Evolutionary conservation across 2,329 filamentous ascomycete species (phyloP), one percentile per base, ranked within the genome.

Genomic region (Hymenoscyphus salicellus): DNA sequence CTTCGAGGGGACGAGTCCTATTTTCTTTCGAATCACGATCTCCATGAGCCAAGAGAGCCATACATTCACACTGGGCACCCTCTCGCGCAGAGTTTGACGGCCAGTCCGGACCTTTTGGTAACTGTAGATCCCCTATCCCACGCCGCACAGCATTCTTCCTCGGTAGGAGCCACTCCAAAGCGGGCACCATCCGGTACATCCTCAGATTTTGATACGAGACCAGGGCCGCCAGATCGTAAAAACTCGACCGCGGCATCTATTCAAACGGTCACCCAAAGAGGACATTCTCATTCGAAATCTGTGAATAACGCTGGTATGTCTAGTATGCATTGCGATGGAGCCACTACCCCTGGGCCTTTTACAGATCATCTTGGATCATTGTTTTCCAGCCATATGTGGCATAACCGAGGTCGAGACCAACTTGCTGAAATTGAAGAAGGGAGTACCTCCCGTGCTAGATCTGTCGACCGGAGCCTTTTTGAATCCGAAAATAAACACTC

Each of bases 41-140:
- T 70, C 26, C 62, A 71, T 7, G 68, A 72, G 11, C 63, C 70
- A 41, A 69, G 67, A 32, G 79, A 82, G 70, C 81, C 83, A 61
- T 77, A 79, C 58, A 36, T 10, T n/a, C 58, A 60, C 28, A 23
- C 43, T 20, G 89, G 92, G 61, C 91, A 94, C 75, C 90, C 91
- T 23, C 78, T 94, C 52, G 86, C 90, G 20, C 89, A 91, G 70
- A 93, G 90, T 74, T 84, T 91, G 58, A 87, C 86, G 41, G 89
- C 85, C 20, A 91, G 87, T 72, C 90, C 90, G 1, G 85, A 88
- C 58, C 77, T 79, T 16, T 77, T 78, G 68, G 73, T 76, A 17
- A 72, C 70, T 52, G 71, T 74, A 55, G 75, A 77, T 63, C 63
- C 65, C 20, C 73, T 75, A 61, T 59, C 69, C 20, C 68, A 76